Percentiles rank a stretch among this genome's conserved stretches.
Evolutionary conservation across 2,329 filamentous ascomycete species (phyloP).

Genomic region (Domatiomyces globalis): DNA sequence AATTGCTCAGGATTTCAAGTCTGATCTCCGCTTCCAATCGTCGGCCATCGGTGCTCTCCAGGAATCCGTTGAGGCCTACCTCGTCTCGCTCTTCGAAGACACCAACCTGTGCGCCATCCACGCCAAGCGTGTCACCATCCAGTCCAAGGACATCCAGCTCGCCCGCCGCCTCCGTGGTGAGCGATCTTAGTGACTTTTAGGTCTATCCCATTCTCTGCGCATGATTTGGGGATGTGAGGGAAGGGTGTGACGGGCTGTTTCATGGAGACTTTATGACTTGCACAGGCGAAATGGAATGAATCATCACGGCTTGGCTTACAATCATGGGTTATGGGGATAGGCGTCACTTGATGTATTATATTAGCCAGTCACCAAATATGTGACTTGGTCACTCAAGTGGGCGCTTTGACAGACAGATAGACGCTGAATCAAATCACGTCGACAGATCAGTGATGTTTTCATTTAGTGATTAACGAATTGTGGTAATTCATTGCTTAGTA

Average conservation of each 20-base stretch:
- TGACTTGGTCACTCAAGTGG: constrained; percentile 11
- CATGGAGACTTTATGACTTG: constrained; percentile 15
- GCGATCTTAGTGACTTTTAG: constrained; percentile 47
- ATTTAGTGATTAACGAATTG: neutral
- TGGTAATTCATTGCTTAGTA: too few species aligned
- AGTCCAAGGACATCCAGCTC: constrained; percentile 85
- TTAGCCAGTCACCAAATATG: constrained; percentile 10
- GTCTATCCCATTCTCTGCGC: constrained; percentile 5
- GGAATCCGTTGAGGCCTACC: constrained; percentile 97
- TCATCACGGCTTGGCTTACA: constrained; percentile 14
- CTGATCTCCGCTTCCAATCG: constrained; percentile 91
- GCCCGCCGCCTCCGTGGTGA: constrained; percentile 89
- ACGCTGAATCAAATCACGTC: constrained; percentile 14
- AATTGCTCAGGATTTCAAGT: constrained; percentile 92
- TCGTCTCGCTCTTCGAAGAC: constrained; percentile 95
- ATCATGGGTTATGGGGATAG: constrained; percentile 12
- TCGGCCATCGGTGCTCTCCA: constrained; percentile 94
- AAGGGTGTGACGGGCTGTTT: constrained; percentile 6
- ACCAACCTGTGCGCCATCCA: constrained; percentile 98
- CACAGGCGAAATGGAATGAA: constrained; percentile 14
- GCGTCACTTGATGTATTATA: constrained; percentile 16
- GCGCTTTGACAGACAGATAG: constrained; percentile 10
- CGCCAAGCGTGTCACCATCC: constrained; percentile 98
- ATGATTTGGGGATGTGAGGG: constrained; percentile 7
- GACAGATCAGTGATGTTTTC: constrained; percentile 1